phyloP scores from a whole-genome alignment of 2,329 filamentous ascomycete species.

The Alternaria sp. region DNA sequence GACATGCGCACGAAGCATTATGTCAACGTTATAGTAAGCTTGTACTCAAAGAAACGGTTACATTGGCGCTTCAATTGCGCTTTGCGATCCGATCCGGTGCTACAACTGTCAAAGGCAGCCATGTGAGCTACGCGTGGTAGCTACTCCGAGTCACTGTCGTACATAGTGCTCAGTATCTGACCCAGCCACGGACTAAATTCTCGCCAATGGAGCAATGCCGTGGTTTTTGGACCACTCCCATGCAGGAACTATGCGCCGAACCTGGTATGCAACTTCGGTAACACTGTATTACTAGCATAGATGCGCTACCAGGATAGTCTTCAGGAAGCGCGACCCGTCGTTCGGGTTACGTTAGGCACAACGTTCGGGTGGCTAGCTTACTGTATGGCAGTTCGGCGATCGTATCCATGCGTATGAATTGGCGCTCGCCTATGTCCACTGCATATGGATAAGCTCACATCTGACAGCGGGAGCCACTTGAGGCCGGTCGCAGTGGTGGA shows the following conservation, averaged over 20 bases:
- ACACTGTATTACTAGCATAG: conserved; percentile 14
- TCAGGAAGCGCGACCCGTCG: conserved; percentile 2
- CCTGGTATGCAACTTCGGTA: conserved; percentile 24
- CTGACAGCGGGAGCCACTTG: conserved; percentile 15
- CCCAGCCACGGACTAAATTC: conserved; percentile 8
- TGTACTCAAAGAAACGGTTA: conserved; percentile 21
- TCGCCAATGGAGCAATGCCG: conserved; percentile 7
- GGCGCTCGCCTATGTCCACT: conserved; percentile 4
- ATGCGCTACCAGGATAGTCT: conserved; percentile 9
- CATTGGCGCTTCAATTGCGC: conserved; percentile 22
- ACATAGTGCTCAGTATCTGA: conserved; percentile 24
- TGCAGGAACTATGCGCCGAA: conserved; percentile 42
- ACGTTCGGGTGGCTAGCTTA: not conserved
- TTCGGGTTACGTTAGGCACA: conserved; percentile 4
- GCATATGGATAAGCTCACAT: conserved; percentile 10
- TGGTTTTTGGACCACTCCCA: conserved; percentile 18
- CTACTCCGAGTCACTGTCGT: conserved; percentile 27
- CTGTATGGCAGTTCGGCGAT: conserved; percentile 11
- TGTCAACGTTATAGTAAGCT: not conserved
- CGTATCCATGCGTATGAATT: not conserved
- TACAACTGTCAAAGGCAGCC: conserved; percentile 45
- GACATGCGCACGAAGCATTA: not conserved
- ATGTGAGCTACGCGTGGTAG: conserved; percentile 41
- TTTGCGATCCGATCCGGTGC: conserved; percentile 41
- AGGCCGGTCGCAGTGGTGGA: not conserved